Evolutionary conservation across 192 early-diverging fungal genomes (phyloP).

Genomic region (Diversispora eburnea): DNA sequence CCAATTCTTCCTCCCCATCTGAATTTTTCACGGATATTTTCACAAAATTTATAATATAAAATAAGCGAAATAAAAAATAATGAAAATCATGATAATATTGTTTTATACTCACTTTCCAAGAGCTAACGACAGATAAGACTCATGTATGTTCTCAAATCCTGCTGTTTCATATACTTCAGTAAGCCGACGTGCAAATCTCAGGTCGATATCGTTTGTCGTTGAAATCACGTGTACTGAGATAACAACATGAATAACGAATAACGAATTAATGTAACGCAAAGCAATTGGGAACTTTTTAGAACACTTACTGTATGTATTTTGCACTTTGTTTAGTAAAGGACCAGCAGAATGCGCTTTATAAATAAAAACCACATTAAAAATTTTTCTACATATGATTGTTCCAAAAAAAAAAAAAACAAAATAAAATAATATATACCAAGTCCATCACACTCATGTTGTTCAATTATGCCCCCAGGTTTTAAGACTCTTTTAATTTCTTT

Average conservation of each 20-base stretch:
- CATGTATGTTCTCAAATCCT: slow-evolving; percentile 1
- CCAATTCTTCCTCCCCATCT: slow-evolving; percentile 19
- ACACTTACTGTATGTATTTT: slow-evolving; percentile 1
- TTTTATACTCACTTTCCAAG: slow-evolving; percentile 12
- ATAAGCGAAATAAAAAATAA: neutral
- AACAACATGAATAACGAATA: neutral
- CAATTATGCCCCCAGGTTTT: slow-evolving; percentile 14
- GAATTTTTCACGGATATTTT: neutral
- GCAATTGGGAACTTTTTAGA: neutral
- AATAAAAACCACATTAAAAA: neutral
- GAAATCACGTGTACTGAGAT: neutral
- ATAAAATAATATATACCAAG: neutral
- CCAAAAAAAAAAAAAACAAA: neutral
- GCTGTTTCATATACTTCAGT: neutral
- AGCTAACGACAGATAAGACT: slow-evolving; percentile 3
- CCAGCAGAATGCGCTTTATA: slow-evolving; percentile 2
- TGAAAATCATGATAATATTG: neutral
- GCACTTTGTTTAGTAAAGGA: slow-evolving; percentile 6
- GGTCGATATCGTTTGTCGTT: neutral
- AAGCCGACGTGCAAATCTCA: slow-evolving; percentile 2
- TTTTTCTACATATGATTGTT: neutral
- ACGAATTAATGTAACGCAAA: neutral
- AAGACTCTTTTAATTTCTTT: slow-evolving; percentile 14
- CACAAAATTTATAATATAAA: neutral
- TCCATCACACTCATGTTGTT: slow-evolving; percentile 3